These are phyloP conservation scores for Thelonectria discophora DNA, from an alignment of 2,329 filamentous ascomycete genomes.

Conservation along the genomic window DNA sequence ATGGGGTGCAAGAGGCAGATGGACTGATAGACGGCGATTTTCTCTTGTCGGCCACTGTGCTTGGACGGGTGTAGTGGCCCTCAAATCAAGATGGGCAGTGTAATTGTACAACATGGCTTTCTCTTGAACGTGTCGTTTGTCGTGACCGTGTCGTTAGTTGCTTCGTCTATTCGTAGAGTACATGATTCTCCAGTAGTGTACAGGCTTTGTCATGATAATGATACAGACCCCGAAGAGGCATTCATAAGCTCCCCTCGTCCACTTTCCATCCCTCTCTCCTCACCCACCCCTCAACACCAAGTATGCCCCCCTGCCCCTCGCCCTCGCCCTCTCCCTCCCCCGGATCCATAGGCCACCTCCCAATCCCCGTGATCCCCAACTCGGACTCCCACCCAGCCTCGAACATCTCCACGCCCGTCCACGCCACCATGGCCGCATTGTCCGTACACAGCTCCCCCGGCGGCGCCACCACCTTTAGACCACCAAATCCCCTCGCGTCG, in stretches of 20 bases:
- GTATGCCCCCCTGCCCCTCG: constrained; percentile 61
- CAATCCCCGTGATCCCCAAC: constrained; percentile 66
- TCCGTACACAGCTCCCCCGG: constrained; percentile 85
- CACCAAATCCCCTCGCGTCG: constrained; percentile 69
- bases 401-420: constrained; percentile 94
- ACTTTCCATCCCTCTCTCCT: constrained; percentile 30
- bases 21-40: constrained; percentile 33
- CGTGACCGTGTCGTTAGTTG: background rate
- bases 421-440: constrained; percentile 97
- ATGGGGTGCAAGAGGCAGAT: constrained; percentile 9
- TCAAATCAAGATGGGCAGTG: constrained; percentile 32
- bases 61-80: constrained; percentile 10
- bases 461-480: constrained; percentile 75
- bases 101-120: constrained; percentile 44
- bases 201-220: background rate
- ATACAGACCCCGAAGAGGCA: background rate
- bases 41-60: constrained; percentile 26
- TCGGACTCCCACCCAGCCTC: constrained; percentile 75
- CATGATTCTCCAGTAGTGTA: constrained; percentile 29
- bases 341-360: constrained; percentile 80
- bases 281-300: constrained; percentile 65
- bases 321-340: too few relatives aligned
- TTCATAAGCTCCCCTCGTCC: background rate
- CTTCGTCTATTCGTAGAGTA: constrained; percentile 6
- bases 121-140: constrained; percentile 26